A percentile compares a stretch with the other conserved stretches of the same genome.
Evolutionary conservation across 805 yeast species (phyloP).

Genomic region (Yarrowia osloensis): DNA sequence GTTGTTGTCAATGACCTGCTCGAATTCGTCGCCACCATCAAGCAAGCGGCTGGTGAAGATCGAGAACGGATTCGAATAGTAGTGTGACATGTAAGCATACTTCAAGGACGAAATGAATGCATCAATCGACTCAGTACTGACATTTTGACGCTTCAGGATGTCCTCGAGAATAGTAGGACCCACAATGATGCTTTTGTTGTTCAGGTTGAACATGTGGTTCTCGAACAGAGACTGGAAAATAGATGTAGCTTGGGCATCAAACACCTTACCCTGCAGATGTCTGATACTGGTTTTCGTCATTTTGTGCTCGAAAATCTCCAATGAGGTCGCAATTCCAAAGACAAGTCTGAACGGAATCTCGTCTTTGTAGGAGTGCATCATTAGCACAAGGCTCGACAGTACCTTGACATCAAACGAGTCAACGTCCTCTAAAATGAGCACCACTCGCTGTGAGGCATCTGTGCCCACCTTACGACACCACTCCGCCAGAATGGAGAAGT

Average conservation of each 20-base stretch:
- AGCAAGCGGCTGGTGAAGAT: conserved; percentile 30
- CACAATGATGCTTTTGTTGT: conserved; percentile 32
- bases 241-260: conserved; percentile 37
- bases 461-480: conserved; percentile 38
- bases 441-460: conserved; percentile 19
- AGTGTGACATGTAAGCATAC: conserved; percentile 44
- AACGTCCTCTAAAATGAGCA: conserved; percentile 44
- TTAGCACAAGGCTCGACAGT: conserved; percentile 39
- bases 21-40: not conserved
- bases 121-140: conserved; percentile 37
- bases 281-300: conserved; percentile 39
- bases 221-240: conserved; percentile 33
- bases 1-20: not conserved
- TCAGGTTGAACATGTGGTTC: conserved; percentile 33
- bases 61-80: conserved; percentile 45
- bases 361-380: conserved; percentile 42
- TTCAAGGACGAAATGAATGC: conserved; percentile 37
- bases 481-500: conserved; percentile 43
- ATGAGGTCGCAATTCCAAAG: conserved; percentile 43
- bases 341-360: conserved; percentile 43
- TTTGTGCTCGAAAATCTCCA: conserved; percentile 43
- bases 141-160: conserved; percentile 35
- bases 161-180: conserved; percentile 37
- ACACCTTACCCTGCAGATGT: conserved; percentile 37
- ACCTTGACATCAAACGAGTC: conserved; percentile 43